Evolutionary conservation across 176 grass and related monocot genomes (phyloP).

Genomic region (Pontederia paniculata): DNA sequence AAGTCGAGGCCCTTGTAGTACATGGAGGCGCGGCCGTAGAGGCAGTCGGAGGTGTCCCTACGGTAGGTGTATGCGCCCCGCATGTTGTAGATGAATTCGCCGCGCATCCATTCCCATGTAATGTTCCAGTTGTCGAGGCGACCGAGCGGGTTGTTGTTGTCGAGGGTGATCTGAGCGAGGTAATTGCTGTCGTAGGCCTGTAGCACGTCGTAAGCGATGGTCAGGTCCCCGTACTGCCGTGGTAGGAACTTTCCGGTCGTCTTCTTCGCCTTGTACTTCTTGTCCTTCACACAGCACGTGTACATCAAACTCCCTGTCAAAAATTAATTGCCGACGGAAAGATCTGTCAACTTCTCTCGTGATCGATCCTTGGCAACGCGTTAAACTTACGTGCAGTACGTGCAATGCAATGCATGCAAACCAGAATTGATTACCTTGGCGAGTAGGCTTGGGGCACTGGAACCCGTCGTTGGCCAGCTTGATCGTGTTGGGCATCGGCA

Average conservation of each 20-base stretch:
- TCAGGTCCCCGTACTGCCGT: slow-evolving; percentile 58
- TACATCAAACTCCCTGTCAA: slow-evolving; percentile 46
- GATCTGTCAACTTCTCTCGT: too few relatives aligned
- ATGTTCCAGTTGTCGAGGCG: slow-evolving; percentile 97
- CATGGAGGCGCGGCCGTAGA: slow-evolving; percentile 56
- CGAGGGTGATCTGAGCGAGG: slow-evolving; percentile 64
- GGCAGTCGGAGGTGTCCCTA: slow-evolving; percentile 50
- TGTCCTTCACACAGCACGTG: slow-evolving; percentile 65
- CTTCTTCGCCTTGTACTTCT: slow-evolving; percentile 40
- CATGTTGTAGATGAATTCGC: slow-evolving; percentile 86
- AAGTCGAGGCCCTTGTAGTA: slow-evolving; percentile 83
- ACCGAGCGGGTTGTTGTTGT: slow-evolving; percentile 83
- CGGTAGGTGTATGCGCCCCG: slow-evolving; percentile 68
- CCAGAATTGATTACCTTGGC: background rate
- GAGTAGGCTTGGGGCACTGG: slow-evolving; percentile 45
- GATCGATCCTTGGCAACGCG: too few relatives aligned
- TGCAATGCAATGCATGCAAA: too few relatives aligned
- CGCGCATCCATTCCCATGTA: slow-evolving; percentile 94
- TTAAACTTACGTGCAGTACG: too few relatives aligned
- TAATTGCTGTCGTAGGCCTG: slow-evolving; percentile 59
- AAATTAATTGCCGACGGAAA: background rate
- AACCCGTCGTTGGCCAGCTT: slow-evolving; percentile 58
- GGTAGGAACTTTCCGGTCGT: slow-evolving; percentile 33
- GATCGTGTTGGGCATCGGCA: slow-evolving; percentile 87
- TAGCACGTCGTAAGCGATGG: slow-evolving; percentile 75